Evolutionary conservation across 2,329 filamentous ascomycete species (phyloP).

Genomic region (Aspergillus sp.): DNA sequence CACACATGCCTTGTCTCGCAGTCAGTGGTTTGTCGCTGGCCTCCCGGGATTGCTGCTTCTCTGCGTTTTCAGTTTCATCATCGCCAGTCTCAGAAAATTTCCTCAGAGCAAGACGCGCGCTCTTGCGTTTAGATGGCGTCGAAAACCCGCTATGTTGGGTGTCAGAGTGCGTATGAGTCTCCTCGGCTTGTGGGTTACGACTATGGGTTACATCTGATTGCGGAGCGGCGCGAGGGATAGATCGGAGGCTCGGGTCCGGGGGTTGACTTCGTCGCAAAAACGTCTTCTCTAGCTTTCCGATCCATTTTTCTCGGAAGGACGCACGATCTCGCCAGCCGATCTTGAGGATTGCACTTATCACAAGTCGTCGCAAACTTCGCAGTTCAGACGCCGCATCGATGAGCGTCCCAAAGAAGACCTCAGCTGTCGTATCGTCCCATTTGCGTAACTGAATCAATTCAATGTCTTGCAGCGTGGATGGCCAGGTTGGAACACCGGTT

Average conservation of each 20-base stretch:
- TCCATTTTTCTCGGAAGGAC: conserved; percentile 77
- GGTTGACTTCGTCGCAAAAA: conserved; percentile 42
- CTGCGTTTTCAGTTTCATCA: conserved; percentile 7
- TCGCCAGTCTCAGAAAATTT: conserved; percentile 32
- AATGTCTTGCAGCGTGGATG: conserved; percentile 67
- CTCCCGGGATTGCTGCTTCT: conserved; percentile 13
- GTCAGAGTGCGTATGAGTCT: conserved; percentile 17
- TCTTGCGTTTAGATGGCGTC: conserved; percentile 41
- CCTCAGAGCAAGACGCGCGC: conserved; percentile 39
- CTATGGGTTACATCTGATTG: conserved; percentile 2
- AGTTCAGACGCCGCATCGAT: conserved; percentile 69
- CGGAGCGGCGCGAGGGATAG: conserved; percentile 22
- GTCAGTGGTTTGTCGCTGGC: conserved; percentile 12
- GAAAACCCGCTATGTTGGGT: conserved; percentile 17
- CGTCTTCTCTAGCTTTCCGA: conserved; percentile 62
- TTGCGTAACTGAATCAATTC: conserved; percentile 77
- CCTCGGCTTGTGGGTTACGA: background rate
- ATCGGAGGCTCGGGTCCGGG: conserved; percentile 34
- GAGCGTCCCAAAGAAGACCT: conserved; percentile 77
- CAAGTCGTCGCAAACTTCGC: conserved; percentile 67
- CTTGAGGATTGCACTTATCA: conserved; percentile 76
- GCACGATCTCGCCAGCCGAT: conserved; percentile 79
- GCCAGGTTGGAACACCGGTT: conserved; percentile 74
- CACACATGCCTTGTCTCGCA: conserved; percentile 59
- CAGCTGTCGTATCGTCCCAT: conserved; percentile 69